phyloP scores from a whole-genome alignment of 495 filamentous ascomycete genomes.

The Trichocladium antarcticum region DNA sequence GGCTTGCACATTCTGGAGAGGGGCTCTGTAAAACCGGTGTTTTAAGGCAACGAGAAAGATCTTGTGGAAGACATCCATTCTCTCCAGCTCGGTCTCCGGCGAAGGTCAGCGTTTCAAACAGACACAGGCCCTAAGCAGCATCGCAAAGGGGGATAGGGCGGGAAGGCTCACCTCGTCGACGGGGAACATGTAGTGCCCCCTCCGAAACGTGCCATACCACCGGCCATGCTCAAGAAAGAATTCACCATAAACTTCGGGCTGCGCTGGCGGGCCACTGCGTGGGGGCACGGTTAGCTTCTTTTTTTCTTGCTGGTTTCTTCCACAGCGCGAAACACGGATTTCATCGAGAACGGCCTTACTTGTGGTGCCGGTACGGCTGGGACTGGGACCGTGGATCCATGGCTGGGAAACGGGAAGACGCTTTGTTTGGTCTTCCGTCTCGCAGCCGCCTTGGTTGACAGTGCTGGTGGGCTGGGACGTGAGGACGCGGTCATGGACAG shows the following conservation, averaged over 20 bases:
- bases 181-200: slow-evolving; percentile 51
- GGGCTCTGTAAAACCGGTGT: slow-evolving; percentile 43
- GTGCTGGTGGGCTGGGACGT: not conserved
- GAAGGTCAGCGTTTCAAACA: not conserved
- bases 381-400: slow-evolving; percentile 6
- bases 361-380: not conserved
- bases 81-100: slow-evolving; percentile 53
- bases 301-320: not conserved
- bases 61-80: slow-evolving; percentile 69
- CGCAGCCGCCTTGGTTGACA: not conserved
- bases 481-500: not conserved
- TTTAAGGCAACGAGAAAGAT: slow-evolving; percentile 57
- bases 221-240: slow-evolving; percentile 46
- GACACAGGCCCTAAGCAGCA: too few species aligned
- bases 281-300: not conserved
- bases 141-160: too few species aligned
- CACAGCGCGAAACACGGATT: too few species aligned
- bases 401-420: not conserved
- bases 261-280: not conserved
- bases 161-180: slow-evolving; percentile 44
- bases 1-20: slow-evolving; percentile 30
- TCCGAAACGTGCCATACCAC: slow-evolving; percentile 44
- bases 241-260: not conserved
- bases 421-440: not conserved
- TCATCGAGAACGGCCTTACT: not conserved